Percentiles rank a stretch among this genome's conserved stretches.
Conservation (phyloP, 371 early-diverging fungal species). For the Actinomortierella ambigua region DNA sequence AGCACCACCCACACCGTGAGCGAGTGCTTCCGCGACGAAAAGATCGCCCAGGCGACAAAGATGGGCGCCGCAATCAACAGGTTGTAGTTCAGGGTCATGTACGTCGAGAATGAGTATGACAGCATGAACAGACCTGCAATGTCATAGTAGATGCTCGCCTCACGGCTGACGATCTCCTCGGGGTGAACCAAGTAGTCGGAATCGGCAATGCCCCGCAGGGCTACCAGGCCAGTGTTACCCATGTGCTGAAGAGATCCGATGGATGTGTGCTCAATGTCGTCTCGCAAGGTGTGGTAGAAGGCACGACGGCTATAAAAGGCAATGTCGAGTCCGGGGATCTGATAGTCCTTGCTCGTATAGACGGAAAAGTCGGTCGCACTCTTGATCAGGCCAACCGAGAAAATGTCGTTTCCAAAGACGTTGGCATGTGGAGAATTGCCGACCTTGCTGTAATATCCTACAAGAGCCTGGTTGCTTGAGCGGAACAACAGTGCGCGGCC, state of each 20-base stretch:
- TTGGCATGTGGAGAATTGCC: constrained; percentile 55
- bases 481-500: constrained; percentile 77
- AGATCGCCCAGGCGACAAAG: constrained; percentile 38
- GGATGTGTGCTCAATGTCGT: constrained; percentile 57
- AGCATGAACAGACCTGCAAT: constrained; percentile 57
- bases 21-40: constrained; percentile 22
- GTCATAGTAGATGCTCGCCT: constrained; percentile 56
- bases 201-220: constrained; percentile 49
- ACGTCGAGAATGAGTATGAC: constrained; percentile 52
- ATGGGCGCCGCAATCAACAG: constrained; percentile 48
- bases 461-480: constrained; percentile 59
- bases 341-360: constrained; percentile 51
- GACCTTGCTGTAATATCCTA: constrained; percentile 45
- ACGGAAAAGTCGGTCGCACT: constrained; percentile 77
- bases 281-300: constrained; percentile 74
- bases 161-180: constrained; percentile 37
- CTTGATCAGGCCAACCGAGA: constrained; percentile 64
- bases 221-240: constrained; percentile 59
- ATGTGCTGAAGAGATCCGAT: constrained; percentile 64
- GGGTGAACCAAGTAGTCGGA: constrained; percentile 45
- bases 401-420: constrained; percentile 73
- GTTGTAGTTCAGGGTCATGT: constrained; percentile 47
- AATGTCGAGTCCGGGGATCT: constrained; percentile 76
- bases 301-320: constrained; percentile 73
- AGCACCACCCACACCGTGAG: constrained; percentile 11